Base-by-base conservation (phyloP, 2,329 filamentous ascomycete genomes). In the Fusarium sp. region DNA sequence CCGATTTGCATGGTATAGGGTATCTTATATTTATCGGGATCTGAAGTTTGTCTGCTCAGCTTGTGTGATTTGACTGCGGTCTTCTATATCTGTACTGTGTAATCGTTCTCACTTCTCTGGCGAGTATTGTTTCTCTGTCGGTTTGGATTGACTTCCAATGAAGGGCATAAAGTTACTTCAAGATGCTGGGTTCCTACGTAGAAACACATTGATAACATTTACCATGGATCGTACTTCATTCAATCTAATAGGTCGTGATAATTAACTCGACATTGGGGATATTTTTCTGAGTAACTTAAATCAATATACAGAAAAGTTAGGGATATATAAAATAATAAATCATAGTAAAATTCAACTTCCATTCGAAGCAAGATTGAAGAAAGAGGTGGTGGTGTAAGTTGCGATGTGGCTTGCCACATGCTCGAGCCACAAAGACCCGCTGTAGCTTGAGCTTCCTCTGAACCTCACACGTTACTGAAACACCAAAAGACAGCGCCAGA, bases 381-480 rank as follows among this genome's bases (percentile, higher is more conserved):
- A 13, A 12, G 15, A 33, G n/a, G 20, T 15, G 11, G 31, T 13
- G 23, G 37, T 62, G 16, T 39, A 62, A 62, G 43, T 54, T 52
- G 37, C 35, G 43, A 57, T 67, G 75, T 77, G 75, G 74, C 75
- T 75, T 68, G 61, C 31, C 24, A 48, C 35, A 49, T 72, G 73
- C 71, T 73, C 57, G 52, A 74, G 74, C 70, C 74, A 77, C 70
- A 68, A 43, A 49, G 66, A 60, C 66, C 70, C 66, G 53, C 63
- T 44, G 37, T 50, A 64, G 50, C 54, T 47, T 37, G 43, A 66
- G 63, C 63, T 72, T 62, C 56, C 56, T 38, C 48, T 43, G 53
- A 72, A 76, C 61, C 57, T 71, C 73, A 73, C 73, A 77, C 74
- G 72, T 74, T 74, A 73, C 74, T 68, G 50, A 70, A 64, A 70